Evolutionary conservation across 176 grass and related monocot genomes (phyloP), one percentile per base, ranked within the genome.

Genomic region (Oryza coarctata): DNA sequence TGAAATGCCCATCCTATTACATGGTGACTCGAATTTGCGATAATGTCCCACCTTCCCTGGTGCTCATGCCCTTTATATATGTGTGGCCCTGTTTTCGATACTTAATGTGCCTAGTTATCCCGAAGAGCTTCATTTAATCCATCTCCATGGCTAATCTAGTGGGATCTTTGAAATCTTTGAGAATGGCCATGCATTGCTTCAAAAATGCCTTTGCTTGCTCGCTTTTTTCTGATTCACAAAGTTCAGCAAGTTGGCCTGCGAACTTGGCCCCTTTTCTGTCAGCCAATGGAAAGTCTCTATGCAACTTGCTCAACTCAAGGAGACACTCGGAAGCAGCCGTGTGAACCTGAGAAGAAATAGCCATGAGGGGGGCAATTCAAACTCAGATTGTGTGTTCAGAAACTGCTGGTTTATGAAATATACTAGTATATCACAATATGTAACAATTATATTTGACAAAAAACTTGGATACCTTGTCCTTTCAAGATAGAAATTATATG

Each of bases 271-370:
- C 84, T 83, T 82, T 93, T 88, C 84, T 94, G 32, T 80, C 43
- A 77, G 65, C 44, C 71, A 89, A 87, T 33, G 95, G 88, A 15
- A 92, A 85, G 74, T 91, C 91, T 84, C 84, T 89, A 26, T 95
- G 95, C 60, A 98, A 55, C 81, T 93, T 93, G 72, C 58, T 91
- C 82, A 98, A 70, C 68, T 91, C 90, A 71, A 98, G 77, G 63
- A 98, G 80, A 65, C 95, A 94, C 78, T 93, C 95, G 13, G 95
- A 91, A 77, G 90, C 92, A 86, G 90, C 81, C 73, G 82, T 86
- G 70, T 95, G 95, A 58, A 98, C 90, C 95, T 98, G 87, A 31
- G n/a, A 76, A 63, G 20, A 82, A 80, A 88, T 17, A 60, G 25
- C 52, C 39, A 8, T 81, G 33, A 85, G 76, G 47, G 45, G 15